Evolutionary conservation across 2,329 filamentous ascomycete species (phyloP), one percentile per base, ranked within the genome.

Genomic region (Arthrinium puccinioides): DNA sequence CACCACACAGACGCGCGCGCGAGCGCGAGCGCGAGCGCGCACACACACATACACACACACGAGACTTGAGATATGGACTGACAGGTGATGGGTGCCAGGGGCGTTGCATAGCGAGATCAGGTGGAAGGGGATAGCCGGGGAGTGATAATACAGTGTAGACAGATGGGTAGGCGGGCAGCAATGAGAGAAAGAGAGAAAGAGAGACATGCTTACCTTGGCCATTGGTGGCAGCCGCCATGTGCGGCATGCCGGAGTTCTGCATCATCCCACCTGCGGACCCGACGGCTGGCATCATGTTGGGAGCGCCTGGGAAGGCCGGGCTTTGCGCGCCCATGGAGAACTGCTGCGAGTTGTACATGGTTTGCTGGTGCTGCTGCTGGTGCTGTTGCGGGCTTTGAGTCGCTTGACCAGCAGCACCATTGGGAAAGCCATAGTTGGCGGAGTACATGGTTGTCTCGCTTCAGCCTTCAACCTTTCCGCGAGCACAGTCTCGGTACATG

Each of bases 331-430:
- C 62, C 70, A 78, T 75, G 50, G 67, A 62, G 49, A 71, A 77
- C 60, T 74, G 73, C 55, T 75, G 72, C 40, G 66, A 63, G 55
- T 74, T 74, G 58, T 74, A 79, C 72, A 78, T 77, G 63, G 75
- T 70, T 57, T 70, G 69, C 51, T 46, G 46, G 46, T 52, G 53
- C 21, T 36, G 38, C 40, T 46, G 43, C 31, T 49, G 50, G 20
- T 35, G 37, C 37, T 36, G 40, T 24, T 39, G 32, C 20, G 44
- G 47, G 33, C 29, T 34, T 52, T 52, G 52, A 40, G 50, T 41
- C 44, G 38, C 44, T 47, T 71, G 69, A 38, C 56, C 59, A 44
- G 63, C 54, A 69, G 67, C 58, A 67, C 56, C 66, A 60, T 69
- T 69, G 57, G 66, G 63, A 57, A 70, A 75, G 54, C 67, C 69